phyloP scores from a whole-genome alignment of 495 filamentous ascomycete genomes.

The Trichocladium antarcticum region DNA sequence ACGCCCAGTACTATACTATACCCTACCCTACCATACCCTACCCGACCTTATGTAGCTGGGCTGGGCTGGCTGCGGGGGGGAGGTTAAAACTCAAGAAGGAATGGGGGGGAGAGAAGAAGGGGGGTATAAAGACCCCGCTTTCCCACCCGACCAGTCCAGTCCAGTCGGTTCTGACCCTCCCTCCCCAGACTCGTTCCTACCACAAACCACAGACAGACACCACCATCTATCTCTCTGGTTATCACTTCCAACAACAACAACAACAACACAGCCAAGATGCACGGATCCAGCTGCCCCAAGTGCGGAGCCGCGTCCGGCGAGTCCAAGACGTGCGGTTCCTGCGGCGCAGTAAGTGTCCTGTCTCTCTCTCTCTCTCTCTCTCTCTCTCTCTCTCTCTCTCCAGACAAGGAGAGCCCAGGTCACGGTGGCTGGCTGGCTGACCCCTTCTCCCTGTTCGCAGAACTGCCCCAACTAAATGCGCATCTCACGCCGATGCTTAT shows the following conservation, averaged over 20 bases:
- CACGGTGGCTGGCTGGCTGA: background rate
- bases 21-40: too few relatives aligned
- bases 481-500: background rate
- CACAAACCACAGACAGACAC: background rate
- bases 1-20: too few relatives aligned
- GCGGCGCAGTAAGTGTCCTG: slow-evolving; percentile 37
- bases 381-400: too few relatives aligned
- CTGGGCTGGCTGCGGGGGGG: too few relatives aligned
- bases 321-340: slow-evolving; percentile 36
- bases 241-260: background rate
- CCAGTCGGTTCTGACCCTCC: background rate
- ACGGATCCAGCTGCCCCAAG: slow-evolving; percentile 39
- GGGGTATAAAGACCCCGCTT: slow-evolving; percentile 11
- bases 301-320: slow-evolving; percentile 33
- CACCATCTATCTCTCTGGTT: background rate
- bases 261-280: slow-evolving; percentile 27
- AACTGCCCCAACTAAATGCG: slow-evolving; percentile 13
- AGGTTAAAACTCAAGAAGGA: background rate
- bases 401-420: background rate
- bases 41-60: too few relatives aligned
- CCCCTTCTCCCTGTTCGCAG: background rate
- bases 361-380: too few relatives aligned
- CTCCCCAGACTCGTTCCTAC: background rate
- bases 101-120: background rate
- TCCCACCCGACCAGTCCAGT: background rate